Evolutionary conservation across 2,329 filamentous ascomycete genomes (phyloP), one percentile per base, ranked within the genome.

Genomic region (Aotearoamyces nothofagi): DNA sequence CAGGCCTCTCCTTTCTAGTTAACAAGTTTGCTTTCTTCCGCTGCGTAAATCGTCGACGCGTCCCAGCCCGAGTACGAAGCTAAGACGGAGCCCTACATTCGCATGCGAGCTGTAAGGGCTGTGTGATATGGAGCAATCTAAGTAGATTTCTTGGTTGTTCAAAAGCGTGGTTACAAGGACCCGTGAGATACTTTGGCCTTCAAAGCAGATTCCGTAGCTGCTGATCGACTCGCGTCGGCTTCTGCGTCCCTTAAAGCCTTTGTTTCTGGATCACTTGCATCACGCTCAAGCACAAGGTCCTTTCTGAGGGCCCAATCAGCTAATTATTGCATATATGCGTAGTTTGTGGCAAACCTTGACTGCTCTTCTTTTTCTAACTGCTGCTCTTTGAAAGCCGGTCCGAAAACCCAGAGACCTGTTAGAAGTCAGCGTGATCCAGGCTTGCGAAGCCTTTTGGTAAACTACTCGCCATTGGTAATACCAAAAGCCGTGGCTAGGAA

Each of bases 311-410:
- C 11, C 17, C 16, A 2, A 16, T 23, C 14, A 22, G 17, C 20
- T 10, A 24, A 17, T 16, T 15, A 12, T 5, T 11, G 11, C 15
- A 24, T 5, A 22, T n/a, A 15, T 3, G 11, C 12, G 15, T 12
- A 16, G 4, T 14, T 7, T 12, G 17, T 15, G 4, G n/a, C 32
- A 13, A 31, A 46, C 42, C 32, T 38, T 25, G 31, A 30, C 30
- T 40, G 22, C 11, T 33, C 33, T 7, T 37, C 27, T 17, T 39
- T 40, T 17, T 42, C 34, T 16, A 37, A 17, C 17, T 40, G 35
- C 27, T 43, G 36, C 12, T 46, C 43, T 39, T 43, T 43, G 14
- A 50, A 41, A 10, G 39, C 37, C 23, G 47, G 46, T n/a, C 38
- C 43, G 32, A 49, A 50, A 14, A 42, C 38, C 32, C 33, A 45